A percentile compares a stretch with the other conserved stretches of the same genome.
Conservation (phyloP, 495 filamentous ascomycete genomes). For the Aspergillus campestris region DNA sequence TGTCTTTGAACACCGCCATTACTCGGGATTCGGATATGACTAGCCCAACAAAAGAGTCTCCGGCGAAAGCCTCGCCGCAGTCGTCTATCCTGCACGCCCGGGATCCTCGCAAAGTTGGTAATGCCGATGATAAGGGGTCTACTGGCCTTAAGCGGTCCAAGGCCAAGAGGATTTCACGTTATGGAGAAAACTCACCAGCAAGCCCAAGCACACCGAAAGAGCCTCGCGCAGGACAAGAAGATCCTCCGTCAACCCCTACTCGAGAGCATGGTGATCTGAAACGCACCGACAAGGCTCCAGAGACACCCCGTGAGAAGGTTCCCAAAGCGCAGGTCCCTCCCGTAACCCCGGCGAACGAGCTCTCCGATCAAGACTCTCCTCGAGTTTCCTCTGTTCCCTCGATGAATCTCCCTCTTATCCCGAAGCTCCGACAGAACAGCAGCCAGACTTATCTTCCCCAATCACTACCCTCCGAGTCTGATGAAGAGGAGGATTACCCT, state of each 20-base stretch:
- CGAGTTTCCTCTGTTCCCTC: constrained; percentile 52
- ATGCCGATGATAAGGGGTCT: constrained; percentile 19
- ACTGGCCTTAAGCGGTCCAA: constrained; percentile 45
- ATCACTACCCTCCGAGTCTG: constrained; percentile 8
- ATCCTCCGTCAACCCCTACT: constrained; percentile 6
- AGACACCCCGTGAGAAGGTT: constrained; percentile 20
- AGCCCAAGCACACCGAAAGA: constrained; percentile 17
- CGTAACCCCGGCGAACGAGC: constrained; percentile 15
- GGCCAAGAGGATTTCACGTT: constrained; percentile 43
- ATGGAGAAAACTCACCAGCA: constrained; percentile 29
- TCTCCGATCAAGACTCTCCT: constrained; percentile 23
- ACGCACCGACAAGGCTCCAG: constrained; percentile 5
- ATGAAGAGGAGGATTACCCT: constrained; percentile 29
- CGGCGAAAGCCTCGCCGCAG: constrained; percentile 16
- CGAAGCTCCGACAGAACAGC: constrained; percentile 41
- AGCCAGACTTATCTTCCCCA: constrained; percentile 30
- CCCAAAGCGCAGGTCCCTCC: constrained; percentile 14
- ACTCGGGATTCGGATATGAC: constrained; percentile 34
- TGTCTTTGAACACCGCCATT: constrained; percentile 25
- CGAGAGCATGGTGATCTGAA: constrained; percentile 19
- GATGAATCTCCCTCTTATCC: constrained; percentile 47
- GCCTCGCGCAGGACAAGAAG: neutral
- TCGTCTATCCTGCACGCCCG: constrained; percentile 22
- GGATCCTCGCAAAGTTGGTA: constrained; percentile 16
- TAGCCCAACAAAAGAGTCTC: constrained; percentile 17